Evolutionary conservation across 2,329 filamentous ascomycete genomes (phyloP).

Genomic region (Coniochaeta hoffmannii): DNA sequence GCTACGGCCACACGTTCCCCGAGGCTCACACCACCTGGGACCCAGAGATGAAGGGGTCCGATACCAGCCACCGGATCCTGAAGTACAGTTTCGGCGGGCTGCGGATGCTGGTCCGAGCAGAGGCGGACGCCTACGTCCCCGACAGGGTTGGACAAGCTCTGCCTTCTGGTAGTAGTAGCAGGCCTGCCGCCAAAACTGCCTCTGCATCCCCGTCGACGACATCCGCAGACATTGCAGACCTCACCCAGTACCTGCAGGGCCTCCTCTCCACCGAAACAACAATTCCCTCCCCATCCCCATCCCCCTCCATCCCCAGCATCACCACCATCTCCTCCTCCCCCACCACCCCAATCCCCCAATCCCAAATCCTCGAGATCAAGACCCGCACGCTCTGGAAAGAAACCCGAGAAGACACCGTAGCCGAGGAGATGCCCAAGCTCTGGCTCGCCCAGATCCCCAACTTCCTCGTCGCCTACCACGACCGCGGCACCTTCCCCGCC

Average conservation of each 20-base stretch:
- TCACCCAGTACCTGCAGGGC: conserved; percentile 3
- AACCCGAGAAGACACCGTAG: conserved; percentile 20
- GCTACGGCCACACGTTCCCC: conserved; percentile 60
- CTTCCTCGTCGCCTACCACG: conserved; percentile 34
- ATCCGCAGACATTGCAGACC: background rate
- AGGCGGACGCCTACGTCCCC: conserved; percentile 49
- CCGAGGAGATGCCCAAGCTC: conserved; percentile 30
- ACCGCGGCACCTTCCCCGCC: conserved; percentile 22
- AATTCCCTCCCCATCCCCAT: background rate
- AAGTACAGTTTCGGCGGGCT: conserved; percentile 49
- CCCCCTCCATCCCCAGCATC: conserved; percentile 5
- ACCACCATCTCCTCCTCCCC: conserved; percentile 5
- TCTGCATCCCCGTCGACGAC: background rate
- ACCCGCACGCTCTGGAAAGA: conserved; percentile 25
- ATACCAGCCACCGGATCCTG: conserved; percentile 55
- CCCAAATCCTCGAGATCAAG: conserved; percentile 34
- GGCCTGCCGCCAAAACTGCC: background rate
- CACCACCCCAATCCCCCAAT: conserved; percentile 22
- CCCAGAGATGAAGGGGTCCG: conserved; percentile 40
- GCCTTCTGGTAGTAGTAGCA: background rate
- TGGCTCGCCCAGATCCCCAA: conserved; percentile 32
- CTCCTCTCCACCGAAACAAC: background rate
- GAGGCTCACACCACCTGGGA: conserved; percentile 61
- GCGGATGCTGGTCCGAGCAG: conserved; percentile 44
- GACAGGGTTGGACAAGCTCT: background rate